Conservation (phyloP, 495 filamentous ascomycete genomes). For the Trichoderma reesei region DNA sequence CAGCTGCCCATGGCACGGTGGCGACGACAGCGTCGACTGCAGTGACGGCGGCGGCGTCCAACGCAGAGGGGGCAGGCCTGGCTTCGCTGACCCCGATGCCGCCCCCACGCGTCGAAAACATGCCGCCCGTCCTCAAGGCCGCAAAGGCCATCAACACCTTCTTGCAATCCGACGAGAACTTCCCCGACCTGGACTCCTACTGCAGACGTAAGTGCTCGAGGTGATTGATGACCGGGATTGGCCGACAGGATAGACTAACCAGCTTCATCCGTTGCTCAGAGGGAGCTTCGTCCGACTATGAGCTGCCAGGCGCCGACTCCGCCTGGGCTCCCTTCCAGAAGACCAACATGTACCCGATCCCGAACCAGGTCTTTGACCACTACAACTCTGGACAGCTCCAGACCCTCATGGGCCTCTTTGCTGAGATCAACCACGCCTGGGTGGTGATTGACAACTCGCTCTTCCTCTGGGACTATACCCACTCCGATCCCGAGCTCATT, state of each 20-base stretch:
- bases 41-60: slow-evolving; percentile 10
- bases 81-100: slow-evolving; percentile 12
- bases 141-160: slow-evolving; percentile 75
- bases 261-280: slow-evolving; percentile 14
- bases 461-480: slow-evolving; percentile 96
- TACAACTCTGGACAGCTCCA: slow-evolving; percentile 75
- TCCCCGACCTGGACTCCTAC: slow-evolving; percentile 84
- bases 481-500: slow-evolving; percentile 75
- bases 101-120: slow-evolving; percentile 9
- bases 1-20: neutral
- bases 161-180: slow-evolving; percentile 63
- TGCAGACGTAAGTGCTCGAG: slow-evolving; percentile 62
- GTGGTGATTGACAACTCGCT: slow-evolving; percentile 89
- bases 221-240: neutral
- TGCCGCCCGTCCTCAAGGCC: slow-evolving; percentile 63
- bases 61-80: neutral
- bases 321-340: slow-evolving; percentile 88
- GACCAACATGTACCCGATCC: slow-evolving; percentile 70
- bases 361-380: slow-evolving; percentile 79
- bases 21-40: neutral
- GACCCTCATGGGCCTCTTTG: slow-evolving; percentile 86
- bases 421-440: slow-evolving; percentile 90
- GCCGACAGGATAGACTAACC: neutral
- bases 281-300: slow-evolving; percentile 90
- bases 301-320: slow-evolving; percentile 47